Evolutionary conservation across 1,139 yeast genomes (phyloP), one percentile per base, ranked within the genome.

Genomic region (Suhomyces yuchorum): DNA sequence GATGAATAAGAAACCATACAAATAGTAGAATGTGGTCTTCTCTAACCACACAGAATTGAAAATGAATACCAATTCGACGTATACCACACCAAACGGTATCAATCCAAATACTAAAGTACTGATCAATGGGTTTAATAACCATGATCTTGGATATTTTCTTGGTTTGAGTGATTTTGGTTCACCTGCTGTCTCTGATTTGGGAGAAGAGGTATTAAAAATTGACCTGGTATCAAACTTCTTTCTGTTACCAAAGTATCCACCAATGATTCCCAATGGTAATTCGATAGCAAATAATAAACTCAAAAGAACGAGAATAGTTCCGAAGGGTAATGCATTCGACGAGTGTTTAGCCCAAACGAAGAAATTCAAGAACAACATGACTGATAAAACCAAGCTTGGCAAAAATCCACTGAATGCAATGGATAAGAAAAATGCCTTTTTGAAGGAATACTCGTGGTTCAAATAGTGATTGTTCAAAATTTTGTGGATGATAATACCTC

Each of bases 11-110:
- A 87, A 89, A 4, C 96, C 95, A 65, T 87, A 89, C 80, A 85
- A 80, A 68, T 84, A 86, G 66, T 86, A 85, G 61, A 84, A 87
- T 1, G 93, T 81, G 1, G 92, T 81, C 64, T 86, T 86, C 57
- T 87, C 91, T 50, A 85, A 71, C 93, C 96, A 88, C 14, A 88
- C 73, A 1, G 93, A 82, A 62, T 87, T 84, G 70, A 86, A 84
- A 33, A 89, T 80, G 63, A 84, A 87, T 50, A 84, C 71, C 51
- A 90, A 70, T 62, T 90, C 96, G 45, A 87, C 91, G 59, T 85
- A 85, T 14, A 87, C 84, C n/a, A 89, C 83, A 15, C 86, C 83
- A 62, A 88, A 89, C 19, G 96, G 96, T 42, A 87, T 75, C 37
- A 84, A 51, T 1, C 96, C 96, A 57, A 85, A 85, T 0, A 80